Base-by-base conservation (phyloP, 2,329 filamentous ascomycete genomes). In the Ophiostoma triangulosporum region DNA sequence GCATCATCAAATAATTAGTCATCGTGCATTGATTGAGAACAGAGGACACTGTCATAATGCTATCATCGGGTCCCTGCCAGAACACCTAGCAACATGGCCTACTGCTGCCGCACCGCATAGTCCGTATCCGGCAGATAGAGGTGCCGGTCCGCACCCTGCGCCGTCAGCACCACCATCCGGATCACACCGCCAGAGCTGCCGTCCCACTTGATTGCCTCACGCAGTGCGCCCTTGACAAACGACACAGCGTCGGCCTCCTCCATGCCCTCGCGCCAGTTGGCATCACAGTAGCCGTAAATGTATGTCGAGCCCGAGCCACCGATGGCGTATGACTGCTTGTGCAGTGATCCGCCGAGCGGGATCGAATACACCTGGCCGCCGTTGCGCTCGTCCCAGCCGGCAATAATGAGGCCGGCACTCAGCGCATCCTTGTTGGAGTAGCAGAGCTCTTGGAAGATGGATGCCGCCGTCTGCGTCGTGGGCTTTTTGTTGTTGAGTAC, bases 171-270 rank as follows among this genome's bases (percentile, higher is more conserved):
- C 58, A 97, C 91, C 87, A 98, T 88, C 62, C 93, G 83, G 64
- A 98, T 98, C 57, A 98, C 93, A 73, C 93, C 93, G 60, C 93
- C 93, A 3, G 93, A 97, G 74, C 90, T 96, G 59, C 93, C 93
- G 67, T 98, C 93, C 93, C 93, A 98, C 73, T 95, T 95, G 78
- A 98, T 97, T 15, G 93, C 93, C 76, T 98, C 91, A 64, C 81
- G 75, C 65, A 98, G 74, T 31, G 93, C 84, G 48, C 83, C 85
- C 74, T 95, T 96, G 67, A 98, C 93, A 64, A 98, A 98, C 38
- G 83, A 71, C 60, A 98, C 83, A 1, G 93, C 93, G 58, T 95
- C 90, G 53, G 81, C 77, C 75, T 97, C 88, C 52, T 85, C 88
- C 90, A 98, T 97, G 60, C 81, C 81, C 71, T 97, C 93, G 68